Conservation (phyloP, 495 filamentous ascomycete species). For the Penicillium waksmanii region DNA sequence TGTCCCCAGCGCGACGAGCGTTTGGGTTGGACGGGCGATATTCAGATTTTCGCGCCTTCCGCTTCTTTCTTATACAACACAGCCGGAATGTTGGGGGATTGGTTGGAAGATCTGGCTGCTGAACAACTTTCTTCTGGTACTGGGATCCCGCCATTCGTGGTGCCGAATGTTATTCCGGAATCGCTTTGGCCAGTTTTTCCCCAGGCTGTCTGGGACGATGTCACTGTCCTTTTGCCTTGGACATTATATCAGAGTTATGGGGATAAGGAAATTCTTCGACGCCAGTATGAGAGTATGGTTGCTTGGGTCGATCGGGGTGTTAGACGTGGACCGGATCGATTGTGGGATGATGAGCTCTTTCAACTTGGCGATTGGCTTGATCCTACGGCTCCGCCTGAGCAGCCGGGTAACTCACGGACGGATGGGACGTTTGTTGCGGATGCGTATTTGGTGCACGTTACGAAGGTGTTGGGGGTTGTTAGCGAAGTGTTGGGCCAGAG, state of each 20-base stretch:
- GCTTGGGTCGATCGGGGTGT: constrained; percentile 51
- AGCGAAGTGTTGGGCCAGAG: constrained; percentile 77
- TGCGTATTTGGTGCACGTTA: constrained; percentile 56
- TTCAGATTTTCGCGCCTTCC: constrained; percentile 54
- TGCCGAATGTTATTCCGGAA: constrained; percentile 43
- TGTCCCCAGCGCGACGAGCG: constrained; percentile 62
- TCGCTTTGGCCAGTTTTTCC: constrained; percentile 31
- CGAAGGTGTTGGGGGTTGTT: constrained; percentile 65
- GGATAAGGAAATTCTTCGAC: constrained; percentile 40
- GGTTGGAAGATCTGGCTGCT: constrained; percentile 49
- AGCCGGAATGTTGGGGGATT: constrained; percentile 50
- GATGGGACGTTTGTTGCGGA: constrained; percentile 50
- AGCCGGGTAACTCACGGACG: constrained; percentile 44
- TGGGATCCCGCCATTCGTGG: constrained; percentile 41
- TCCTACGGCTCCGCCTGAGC: constrained; percentile 47
- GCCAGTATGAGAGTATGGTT: constrained; percentile 45
- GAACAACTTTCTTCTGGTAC: constrained; percentile 38
- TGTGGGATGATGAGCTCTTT: constrained; percentile 42
- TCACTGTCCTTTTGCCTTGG: constrained; percentile 47
- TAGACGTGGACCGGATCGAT: constrained; percentile 33
- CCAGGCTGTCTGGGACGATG: constrained; percentile 52
- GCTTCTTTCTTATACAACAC: constrained; percentile 57
- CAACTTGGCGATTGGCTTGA: constrained; percentile 60
- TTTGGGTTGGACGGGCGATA: constrained; percentile 61
- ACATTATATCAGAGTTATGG: constrained; percentile 46